Evolutionary conservation across 2,329 filamentous ascomycete genomes (phyloP), one percentile per base, ranked within the genome.

Genomic region (Microsporum ferrugineum): DNA sequence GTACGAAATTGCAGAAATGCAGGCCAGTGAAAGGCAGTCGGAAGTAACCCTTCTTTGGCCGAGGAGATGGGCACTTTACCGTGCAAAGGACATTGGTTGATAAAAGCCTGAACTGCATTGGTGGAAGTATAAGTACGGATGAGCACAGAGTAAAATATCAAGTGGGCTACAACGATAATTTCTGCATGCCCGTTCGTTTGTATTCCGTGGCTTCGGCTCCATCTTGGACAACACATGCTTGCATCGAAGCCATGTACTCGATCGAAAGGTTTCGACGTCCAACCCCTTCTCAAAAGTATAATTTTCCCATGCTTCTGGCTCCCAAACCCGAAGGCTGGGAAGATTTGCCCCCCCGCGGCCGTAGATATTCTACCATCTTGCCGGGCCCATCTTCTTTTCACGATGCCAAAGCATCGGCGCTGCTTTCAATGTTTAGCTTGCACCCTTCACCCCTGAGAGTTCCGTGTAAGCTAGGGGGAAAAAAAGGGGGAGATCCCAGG

Each of bases 341-440:
- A 53, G 49, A 47, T 29, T 47, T 23, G n/a, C 49, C 49, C 49
- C 49, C 49, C 27, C 49, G 27, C 49, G 29, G 49, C 49, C 49
- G 49, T 53, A 33, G 49, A 53, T 53, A 53, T 53, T 53, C 49
- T 53, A 53, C 49, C 49, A 27, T 31, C 29, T 53, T n/a, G 49
- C 27, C 27, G 49, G 49, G 49, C 49, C 49, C 49, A 14, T n/a
- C 8, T 31, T 31, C 49, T 31, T 53, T n/a, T 8, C 12, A 12
- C n/a, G 29, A 33, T 14, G 27, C 49, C 12, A 34, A 7, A 53
- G 49, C 39, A 34, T 27, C 10, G 49, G 17, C 8, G 7, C 17
- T 5, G 49, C 31, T 33, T 23, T 8, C 49, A 10, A 33, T 53
- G 49, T 34, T 34, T 6, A 2, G 17, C 12, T 33, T 14, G 1